These are phyloP conservation scores for Cenococcum geophilum DNA, from an alignment of 495 filamentous ascomycete species.

Conservation along the genomic window DNA sequence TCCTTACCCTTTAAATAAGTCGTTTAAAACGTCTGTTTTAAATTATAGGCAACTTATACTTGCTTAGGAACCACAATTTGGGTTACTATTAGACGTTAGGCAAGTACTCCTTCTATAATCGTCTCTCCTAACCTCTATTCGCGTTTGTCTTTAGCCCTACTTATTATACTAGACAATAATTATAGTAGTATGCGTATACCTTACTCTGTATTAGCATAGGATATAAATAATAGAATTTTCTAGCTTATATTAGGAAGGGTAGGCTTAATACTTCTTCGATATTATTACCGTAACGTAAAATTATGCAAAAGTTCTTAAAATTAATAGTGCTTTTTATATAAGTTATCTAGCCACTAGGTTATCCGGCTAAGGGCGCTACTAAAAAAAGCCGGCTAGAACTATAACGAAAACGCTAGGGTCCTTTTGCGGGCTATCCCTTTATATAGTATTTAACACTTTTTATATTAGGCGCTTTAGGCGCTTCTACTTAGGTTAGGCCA, in stretches of 20 bases:
- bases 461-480: too few species aligned
- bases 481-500: too few species aligned
- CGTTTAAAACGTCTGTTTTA: background rate
- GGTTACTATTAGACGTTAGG: conserved; percentile 20
- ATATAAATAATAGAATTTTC: background rate
- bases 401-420: background rate
- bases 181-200: conserved; percentile 16
- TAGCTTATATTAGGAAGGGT: background rate
- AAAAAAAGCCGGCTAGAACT: background rate
- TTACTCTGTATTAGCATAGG: background rate
- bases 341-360: background rate
- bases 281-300: background rate
- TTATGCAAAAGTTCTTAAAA: background rate
- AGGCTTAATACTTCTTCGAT: background rate
- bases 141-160: conserved; percentile 20
- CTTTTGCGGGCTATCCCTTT: too few species aligned
- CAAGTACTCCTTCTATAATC: conserved; percentile 19
- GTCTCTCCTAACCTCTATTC: conserved; percentile 15
- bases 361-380: background rate
- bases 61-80: conserved; percentile 7
- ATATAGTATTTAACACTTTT: too few species aligned
- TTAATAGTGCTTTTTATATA: too few species aligned
- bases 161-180: conserved; percentile 19
- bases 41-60: background rate
- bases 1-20: too few species aligned